phyloP scores from a whole-genome alignment of 768 basidiomycete genomes.

The Leccinum subgranulosum region DNA sequence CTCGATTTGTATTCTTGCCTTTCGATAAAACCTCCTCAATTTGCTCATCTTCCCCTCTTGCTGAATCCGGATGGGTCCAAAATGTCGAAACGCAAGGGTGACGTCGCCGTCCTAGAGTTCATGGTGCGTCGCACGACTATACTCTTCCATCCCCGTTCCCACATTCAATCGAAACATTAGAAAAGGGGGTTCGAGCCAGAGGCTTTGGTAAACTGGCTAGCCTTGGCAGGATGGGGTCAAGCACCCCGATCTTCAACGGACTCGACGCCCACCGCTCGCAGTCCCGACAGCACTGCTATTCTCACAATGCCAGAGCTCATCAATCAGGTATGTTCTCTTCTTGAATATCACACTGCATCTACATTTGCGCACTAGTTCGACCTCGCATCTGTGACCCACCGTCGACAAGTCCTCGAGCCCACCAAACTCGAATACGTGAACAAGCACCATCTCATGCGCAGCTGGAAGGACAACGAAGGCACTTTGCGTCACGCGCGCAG shows the following conservation, averaged over 20 bases:
- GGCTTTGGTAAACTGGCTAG: conserved; percentile 90
- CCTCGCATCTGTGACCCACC: conserved; percentile 70
- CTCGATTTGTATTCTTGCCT: conserved; percentile 84
- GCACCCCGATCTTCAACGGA: conserved; percentile 33
- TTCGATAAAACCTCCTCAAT: conserved; percentile 66
- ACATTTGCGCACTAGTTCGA: conserved; percentile 55
- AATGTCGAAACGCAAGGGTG: conserved; percentile 92
- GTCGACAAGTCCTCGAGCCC: conserved; percentile 78
- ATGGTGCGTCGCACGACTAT: conserved; percentile 48
- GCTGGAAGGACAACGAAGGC: conserved; percentile 48
- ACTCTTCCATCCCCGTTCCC: background rate
- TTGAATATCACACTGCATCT: background rate
- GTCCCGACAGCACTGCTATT: conserved; percentile 64
- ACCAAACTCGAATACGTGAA: conserved; percentile 85
- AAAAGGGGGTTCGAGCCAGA: conserved; percentile 85
- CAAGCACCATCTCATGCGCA: conserved; percentile 73
- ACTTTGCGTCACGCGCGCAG: conserved; percentile 53
- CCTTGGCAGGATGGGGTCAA: conserved; percentile 90
- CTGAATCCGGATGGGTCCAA: conserved; percentile 90
- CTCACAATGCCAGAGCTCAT: conserved; percentile 67
- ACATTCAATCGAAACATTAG: conserved; percentile 36
- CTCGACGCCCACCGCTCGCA: conserved; percentile 30
- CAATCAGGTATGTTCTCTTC: conserved; percentile 42
- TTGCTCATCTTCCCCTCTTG: conserved; percentile 89
- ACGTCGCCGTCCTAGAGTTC: conserved; percentile 83